phyloP scores from a whole-genome alignment of 495 filamentous ascomycete species.

The Pyrenula massariospora region DNA sequence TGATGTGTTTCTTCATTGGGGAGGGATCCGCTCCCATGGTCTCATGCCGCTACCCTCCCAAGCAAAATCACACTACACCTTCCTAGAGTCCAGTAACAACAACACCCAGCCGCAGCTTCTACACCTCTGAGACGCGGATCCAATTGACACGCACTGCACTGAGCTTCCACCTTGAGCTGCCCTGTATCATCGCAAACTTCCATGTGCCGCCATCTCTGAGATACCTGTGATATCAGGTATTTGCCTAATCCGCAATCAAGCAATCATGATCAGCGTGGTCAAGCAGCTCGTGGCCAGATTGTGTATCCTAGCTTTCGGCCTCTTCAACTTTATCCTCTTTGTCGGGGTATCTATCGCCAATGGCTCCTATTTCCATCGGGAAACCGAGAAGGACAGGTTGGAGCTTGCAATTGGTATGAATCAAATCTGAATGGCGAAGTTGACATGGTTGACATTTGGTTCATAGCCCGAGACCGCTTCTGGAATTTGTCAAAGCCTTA shows the following conservation, averaged over 20 bases:
- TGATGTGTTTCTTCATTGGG: not conserved
- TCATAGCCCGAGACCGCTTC: conserved; percentile 26
- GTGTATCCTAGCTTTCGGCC: conserved; percentile 15
- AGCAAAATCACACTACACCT: no score
- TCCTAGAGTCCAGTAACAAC: no score
- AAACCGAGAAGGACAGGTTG: conserved; percentile 22
- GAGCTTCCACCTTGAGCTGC: no score
- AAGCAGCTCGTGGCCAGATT: not conserved
- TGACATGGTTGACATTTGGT: no score
- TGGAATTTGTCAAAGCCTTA: conserved; percentile 33
- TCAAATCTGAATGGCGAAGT: conserved; percentile 3
- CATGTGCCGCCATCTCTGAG: no score
- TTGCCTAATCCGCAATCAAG: no score
- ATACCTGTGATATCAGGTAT: no score
- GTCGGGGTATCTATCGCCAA: conserved; percentile 8
- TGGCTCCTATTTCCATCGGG: conserved; percentile 22
- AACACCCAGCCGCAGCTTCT: no score
- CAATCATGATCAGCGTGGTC: not conserved
- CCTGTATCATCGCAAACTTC: no score
- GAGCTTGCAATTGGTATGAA: conserved; percentile 30
- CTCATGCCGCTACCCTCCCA: no score
- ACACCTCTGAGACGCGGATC: no score
- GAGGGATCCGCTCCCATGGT: not conserved
- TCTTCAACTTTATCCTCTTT: conserved; percentile 22
- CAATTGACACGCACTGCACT: no score